Evolutionary conservation across 2,329 filamentous ascomycete species (phyloP).

Genomic region (Nothomitra cinnamomea): DNA sequence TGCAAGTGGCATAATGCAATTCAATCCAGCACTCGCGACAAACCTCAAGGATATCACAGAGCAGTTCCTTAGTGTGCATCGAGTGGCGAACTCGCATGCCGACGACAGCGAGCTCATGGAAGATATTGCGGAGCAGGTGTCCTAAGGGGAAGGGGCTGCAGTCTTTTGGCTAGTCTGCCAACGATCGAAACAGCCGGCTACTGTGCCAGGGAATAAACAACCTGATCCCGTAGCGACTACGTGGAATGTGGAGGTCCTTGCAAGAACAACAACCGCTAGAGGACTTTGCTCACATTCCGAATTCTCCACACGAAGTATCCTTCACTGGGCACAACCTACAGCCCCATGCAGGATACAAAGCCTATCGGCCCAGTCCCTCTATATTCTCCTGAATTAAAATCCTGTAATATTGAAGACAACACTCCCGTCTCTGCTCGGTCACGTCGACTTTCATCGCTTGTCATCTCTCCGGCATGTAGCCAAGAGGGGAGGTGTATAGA

Average conservation of each 20-base stretch:
- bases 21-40: slow-evolving; percentile 37
- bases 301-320: too few relatives aligned
- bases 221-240: neutral
- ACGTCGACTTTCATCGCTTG: too few relatives aligned
- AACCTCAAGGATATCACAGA: slow-evolving; percentile 40
- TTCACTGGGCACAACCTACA: too few relatives aligned
- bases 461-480: too few relatives aligned
- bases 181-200: neutral
- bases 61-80: slow-evolving; percentile 38
- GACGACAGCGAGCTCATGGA: slow-evolving; percentile 16
- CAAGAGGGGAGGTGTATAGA: too few relatives aligned
- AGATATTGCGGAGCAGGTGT: slow-evolving; percentile 13
- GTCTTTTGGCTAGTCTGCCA: slow-evolving; percentile 29
- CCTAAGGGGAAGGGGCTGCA: slow-evolving; percentile 4
- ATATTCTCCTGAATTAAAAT: too few relatives aligned
- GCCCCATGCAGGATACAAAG: too few relatives aligned
- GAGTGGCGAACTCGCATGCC: slow-evolving; percentile 17
- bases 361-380: too few relatives aligned
- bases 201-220: neutral
- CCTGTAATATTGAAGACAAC: too few relatives aligned
- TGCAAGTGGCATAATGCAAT: slow-evolving; percentile 39
- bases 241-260: neutral
- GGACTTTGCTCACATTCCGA: too few relatives aligned
- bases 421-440: too few relatives aligned
- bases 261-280: too few relatives aligned